Base-by-base conservation (phyloP, 352 stramenopile genomes). In the Phytophthora ramorum region DNA sequence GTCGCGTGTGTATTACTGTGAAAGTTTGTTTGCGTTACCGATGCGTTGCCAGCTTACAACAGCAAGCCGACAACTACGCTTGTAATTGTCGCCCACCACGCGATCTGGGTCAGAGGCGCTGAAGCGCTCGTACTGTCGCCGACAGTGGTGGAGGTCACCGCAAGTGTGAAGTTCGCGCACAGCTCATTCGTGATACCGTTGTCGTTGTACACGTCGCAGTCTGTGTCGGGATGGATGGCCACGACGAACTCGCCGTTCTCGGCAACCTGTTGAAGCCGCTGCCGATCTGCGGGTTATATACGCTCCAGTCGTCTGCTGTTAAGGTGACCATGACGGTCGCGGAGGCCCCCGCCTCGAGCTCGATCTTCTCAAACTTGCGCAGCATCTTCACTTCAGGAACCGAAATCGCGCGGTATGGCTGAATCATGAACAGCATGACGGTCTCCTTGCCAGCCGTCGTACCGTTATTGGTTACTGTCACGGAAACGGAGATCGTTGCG, bases 361-460 rank as follows among this genome's bases (percentile, higher is more conserved):
- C 49, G 32, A 96, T 78, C 68, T 96, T 96, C 17, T 73, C 54
- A 51, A 95, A 96, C 38, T 85, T 83, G 45, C 88, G 86, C 38
- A 96, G 80, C 58, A 87, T 76, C 71, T 95, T 95, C 37, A 90
- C 75, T 59, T 94, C 87, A 8, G 87, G 82, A 16, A 92, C 77
- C 0, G 87, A 70, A 19, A 88, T 77, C 16, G 50, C 30, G n/a
- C 82, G 84, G 26, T 81, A 83, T 20, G 81, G 78, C 43, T 90
- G 82, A 7, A 79, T 81, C 40, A 96, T 71, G 47, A 97, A 91
- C 24, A 96, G 49, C 55, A 96, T 76, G 19, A 93, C 76, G 0
- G 76, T 88, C 51, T 96, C 85, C 47, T 94, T 86, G 8, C 87
- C 86, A 6, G 69, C 57, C n/a, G 63, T 45, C 3, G 51, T 52